These are phyloP conservation scores for Leccinum ochraceum DNA, from an alignment of 768 basidiomycete species.

Conservation along the genomic window DNA sequence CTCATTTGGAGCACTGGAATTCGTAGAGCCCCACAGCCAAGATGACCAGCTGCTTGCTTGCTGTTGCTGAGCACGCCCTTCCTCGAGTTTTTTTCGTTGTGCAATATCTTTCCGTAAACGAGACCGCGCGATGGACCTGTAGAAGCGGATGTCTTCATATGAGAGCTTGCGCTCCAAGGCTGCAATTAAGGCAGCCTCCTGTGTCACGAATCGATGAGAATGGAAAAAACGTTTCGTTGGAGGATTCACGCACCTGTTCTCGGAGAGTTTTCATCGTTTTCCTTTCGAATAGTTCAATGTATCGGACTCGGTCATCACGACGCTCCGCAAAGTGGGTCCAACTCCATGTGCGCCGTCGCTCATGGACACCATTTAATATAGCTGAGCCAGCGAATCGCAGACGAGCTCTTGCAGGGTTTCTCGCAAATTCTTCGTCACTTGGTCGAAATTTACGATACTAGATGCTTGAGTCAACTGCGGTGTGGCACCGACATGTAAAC, in stretches of 20 bases:
- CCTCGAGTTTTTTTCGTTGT: conserved; percentile 61
- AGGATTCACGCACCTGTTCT: conserved; percentile 49
- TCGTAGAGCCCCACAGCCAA: conserved; percentile 84
- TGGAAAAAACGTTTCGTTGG: not conserved
- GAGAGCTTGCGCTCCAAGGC: conserved; percentile 78
- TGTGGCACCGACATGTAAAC: conserved; percentile 11
- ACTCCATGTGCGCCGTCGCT: conserved; percentile 83
- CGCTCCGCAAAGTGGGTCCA: conserved; percentile 91
- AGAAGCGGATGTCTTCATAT: conserved; percentile 96
- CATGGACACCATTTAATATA: conserved; percentile 80
- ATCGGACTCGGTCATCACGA: conserved; percentile 81
- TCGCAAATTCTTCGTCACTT: conserved; percentile 53
- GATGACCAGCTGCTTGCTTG: conserved; percentile 59
- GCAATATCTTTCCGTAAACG: conserved; percentile 84
- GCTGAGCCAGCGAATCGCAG: conserved; percentile 78
- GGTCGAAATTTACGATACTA: conserved; percentile 84
- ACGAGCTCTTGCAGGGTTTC: conserved; percentile 65
- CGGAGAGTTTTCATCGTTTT: conserved; percentile 56
- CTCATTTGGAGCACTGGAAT: conserved; percentile 38
- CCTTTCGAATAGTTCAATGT: conserved; percentile 84
- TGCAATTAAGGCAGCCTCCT: conserved; percentile 59
- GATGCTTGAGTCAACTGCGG: conserved; percentile 11
- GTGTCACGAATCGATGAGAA: conserved; percentile 1
- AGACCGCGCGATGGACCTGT: conserved; percentile 91
- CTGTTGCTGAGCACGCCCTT: conserved; percentile 61